Base-by-base conservation (phyloP, 352 stramenopile species). In the Thalassiosira mediterranea region DNA sequence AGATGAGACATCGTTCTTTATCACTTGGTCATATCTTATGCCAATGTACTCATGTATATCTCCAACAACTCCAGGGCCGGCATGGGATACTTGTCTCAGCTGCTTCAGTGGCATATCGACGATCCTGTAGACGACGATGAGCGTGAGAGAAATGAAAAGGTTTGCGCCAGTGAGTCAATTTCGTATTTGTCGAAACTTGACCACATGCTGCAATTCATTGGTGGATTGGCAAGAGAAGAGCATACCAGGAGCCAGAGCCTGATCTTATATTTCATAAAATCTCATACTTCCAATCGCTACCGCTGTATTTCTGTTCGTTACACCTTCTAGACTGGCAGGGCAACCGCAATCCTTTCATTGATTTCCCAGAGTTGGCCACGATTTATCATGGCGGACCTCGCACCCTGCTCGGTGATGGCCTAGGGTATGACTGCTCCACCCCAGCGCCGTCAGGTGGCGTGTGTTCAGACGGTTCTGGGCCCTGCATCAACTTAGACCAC, bases 281-380 rank as follows among this genome's bases (percentile, higher is more conserved):
- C n/a, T n/a, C n/a, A n/a, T n/a, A n/a, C n/a, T n/a, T n/a, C n/a
- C 21, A 26, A 23, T 64, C 29, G 2, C 19, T 19, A 37, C 37
- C 15, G 15, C 37, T 64, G 0, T 64, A 32, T 61, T 15, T 17
- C 19, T 48, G 21, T 48, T 44, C 31, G 0, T 26, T 3, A 57
- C 3, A 13, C n/a, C 19, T 26, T 3, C 15, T 52, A 63, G 58
- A 84, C 17, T 94, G 79, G 73, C 89, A 94, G 75, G 82, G 84
- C 3, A 94, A 94, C 66, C 82, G 89, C 15, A 94, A 94, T 72
- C 75, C 82, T 15, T 94, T 93, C 79, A 77, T 94, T 13, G 89
- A 94, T 65, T 87, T 83, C 70, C 89, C 89, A 28, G 75, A 94
- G 32, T 76, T 90, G 15, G 89, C 88, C 4, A 13, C 10, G 34